Evolutionary conservation across 768 basidiomycete genomes (phyloP).

Genomic region (Rhizopogon salebrosus): DNA sequence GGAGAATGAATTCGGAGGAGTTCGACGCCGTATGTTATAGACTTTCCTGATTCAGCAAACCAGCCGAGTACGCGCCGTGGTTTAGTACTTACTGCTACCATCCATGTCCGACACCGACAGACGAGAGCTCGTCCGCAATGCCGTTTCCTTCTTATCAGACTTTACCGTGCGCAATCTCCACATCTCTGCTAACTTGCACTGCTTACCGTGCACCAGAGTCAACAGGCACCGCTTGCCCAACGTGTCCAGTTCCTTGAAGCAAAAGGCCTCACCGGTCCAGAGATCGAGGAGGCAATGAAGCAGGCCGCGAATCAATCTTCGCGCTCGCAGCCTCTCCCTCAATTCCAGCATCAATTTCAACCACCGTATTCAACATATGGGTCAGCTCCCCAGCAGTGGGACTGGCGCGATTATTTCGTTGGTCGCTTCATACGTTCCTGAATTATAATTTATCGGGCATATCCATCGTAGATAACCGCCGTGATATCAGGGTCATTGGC

Average conservation of each 20-base stretch:
- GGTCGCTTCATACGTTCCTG: constrained; percentile 22
- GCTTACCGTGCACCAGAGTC: constrained; percentile 44
- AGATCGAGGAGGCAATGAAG: constrained; percentile 83
- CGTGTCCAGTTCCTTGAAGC: constrained; percentile 92
- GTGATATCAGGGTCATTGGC: constrained; percentile 83
- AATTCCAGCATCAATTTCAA: constrained; percentile 13
- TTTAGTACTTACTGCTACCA: neutral
- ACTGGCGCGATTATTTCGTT: constrained; percentile 98
- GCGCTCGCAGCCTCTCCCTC: constrained; percentile 8
- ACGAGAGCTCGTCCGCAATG: constrained; percentile 73
- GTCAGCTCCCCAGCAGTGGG: constrained; percentile 55
- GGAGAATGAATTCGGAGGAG: constrained; percentile 23
- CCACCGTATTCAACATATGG: constrained; percentile 40
- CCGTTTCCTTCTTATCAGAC: constrained; percentile 81
- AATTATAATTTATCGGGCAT: constrained; percentile 15
- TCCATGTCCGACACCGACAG: constrained; percentile 51
- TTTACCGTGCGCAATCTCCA: constrained; percentile 50
- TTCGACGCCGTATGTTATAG: neutral
- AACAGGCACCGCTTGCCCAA: constrained; percentile 74
- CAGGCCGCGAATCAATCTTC: constrained; percentile 40
- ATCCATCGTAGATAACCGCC: constrained; percentile 69
- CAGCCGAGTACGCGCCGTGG: no score
- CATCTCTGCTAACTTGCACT: neutral
- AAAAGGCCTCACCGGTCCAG: constrained; percentile 77
- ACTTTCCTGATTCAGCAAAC: neutral